A percentile compares a stretch with the other conserved stretches of the same genome.
phyloP scores from a whole-genome alignment of 108 stramenopile genomes.

The Pseudonitzschia pungens region DNA sequence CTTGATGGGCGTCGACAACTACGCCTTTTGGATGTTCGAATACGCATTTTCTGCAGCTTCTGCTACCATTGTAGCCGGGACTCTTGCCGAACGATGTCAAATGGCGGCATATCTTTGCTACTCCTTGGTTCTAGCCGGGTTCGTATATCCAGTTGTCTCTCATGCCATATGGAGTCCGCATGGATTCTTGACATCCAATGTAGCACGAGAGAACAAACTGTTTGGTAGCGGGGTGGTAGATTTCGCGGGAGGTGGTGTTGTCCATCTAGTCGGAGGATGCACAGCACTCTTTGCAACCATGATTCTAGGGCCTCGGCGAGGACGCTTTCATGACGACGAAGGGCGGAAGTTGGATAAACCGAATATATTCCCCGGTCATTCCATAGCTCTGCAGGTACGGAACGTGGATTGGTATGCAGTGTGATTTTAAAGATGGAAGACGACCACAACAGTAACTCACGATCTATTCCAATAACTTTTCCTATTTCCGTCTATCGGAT shows the following conservation, averaged over 20 bases:
- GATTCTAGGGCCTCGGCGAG: slow-evolving; percentile 83
- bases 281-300: slow-evolving; percentile 83
- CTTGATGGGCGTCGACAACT: slow-evolving; percentile 77
- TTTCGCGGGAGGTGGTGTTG: slow-evolving; percentile 92
- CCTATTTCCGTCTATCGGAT: no score
- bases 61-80: slow-evolving; percentile 76
- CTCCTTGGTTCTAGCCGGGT: slow-evolving; percentile 66
- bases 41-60: slow-evolving; percentile 74
- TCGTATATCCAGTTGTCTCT: slow-evolving; percentile 87
- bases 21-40: slow-evolving; percentile 63
- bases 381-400: slow-evolving; percentile 75
- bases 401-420: neutral
- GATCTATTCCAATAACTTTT: neutral
- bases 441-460: neutral
- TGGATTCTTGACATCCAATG: slow-evolving; percentile 58
- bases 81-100: slow-evolving; percentile 73
- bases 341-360: slow-evolving; percentile 68
- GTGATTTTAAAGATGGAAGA: neutral
- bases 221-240: slow-evolving; percentile 83
- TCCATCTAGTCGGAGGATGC: slow-evolving; percentile 89
- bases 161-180: slow-evolving; percentile 79
- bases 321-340: slow-evolving; percentile 72
- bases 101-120: slow-evolving; percentile 82
- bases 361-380: slow-evolving; percentile 70
- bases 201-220: slow-evolving; percentile 46